A percentile compares a stretch with the other conserved stretches of the same genome.
These are phyloP conservation scores for Stentor coeruleus DNA, from an alignment of 73 alveolate species.

Conservation along the genomic window DNA sequence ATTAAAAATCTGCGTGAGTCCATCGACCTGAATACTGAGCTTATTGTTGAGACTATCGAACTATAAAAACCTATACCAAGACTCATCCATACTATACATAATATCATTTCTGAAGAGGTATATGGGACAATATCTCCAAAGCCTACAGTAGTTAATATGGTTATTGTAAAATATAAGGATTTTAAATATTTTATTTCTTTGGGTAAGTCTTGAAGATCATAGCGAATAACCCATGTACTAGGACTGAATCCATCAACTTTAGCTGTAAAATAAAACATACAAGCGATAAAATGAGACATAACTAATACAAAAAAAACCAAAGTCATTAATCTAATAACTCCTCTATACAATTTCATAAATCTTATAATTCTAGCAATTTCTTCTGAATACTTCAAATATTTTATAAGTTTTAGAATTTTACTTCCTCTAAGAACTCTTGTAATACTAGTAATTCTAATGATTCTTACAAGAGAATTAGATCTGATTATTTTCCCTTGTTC, in stretches of 20 bases:
- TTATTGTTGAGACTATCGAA: not conserved
- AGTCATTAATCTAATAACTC: not conserved
- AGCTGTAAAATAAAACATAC: slow-evolving; percentile 60
- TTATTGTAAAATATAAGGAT: not conserved
- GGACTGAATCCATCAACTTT: slow-evolving; percentile 55
- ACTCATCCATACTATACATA: slow-evolving; percentile 25
- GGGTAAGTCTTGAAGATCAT: not conserved
- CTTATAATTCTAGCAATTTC: not conserved
- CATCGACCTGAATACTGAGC: not conserved
- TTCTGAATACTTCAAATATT: slow-evolving; percentile 37
- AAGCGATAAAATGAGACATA: slow-evolving; percentile 44
- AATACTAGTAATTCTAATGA: slow-evolving; percentile 56
- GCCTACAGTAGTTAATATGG: slow-evolving; percentile 42
- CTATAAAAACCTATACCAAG: slow-evolving; percentile 29
- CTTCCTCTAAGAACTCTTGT: slow-evolving; percentile 48
- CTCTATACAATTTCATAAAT: not conserved
- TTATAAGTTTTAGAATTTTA: slow-evolving; percentile 42
- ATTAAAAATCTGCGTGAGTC: slow-evolving; percentile 12
- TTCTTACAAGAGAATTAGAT: slow-evolving; percentile 42
- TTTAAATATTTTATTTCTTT: not conserved
- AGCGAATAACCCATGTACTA: slow-evolving; percentile 58
- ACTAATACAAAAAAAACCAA: not conserved
- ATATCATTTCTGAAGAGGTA: slow-evolving; percentile 23
- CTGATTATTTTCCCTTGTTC: not conserved
- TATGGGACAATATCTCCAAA: slow-evolving; percentile 47